phyloP scores from a whole-genome alignment of 768 basidiomycete genomes.

The Lactarius indigo region DNA sequence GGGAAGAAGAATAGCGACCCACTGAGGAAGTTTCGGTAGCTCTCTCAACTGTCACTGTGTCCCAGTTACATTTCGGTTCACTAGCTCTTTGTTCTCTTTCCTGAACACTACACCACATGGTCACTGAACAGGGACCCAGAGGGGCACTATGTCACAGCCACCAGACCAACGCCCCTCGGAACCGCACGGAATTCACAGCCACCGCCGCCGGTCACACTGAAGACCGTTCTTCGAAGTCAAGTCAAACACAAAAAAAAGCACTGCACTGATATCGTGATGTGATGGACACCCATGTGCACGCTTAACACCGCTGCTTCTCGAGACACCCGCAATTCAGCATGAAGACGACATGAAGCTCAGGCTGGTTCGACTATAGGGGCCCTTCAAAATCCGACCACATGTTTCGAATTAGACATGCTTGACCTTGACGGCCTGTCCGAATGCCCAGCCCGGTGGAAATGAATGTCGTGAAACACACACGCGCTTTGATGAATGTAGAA shows the following conservation, averaged over 20 bases:
- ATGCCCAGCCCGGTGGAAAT: too few relatives aligned
- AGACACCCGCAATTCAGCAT: too few relatives aligned
- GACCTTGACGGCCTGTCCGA: too few relatives aligned
- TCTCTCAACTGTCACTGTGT: not conserved
- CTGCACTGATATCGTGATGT: not conserved
- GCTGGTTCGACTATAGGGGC: too few relatives aligned
- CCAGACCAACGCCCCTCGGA: not conserved
- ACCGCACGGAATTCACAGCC: not conserved
- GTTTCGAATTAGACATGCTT: too few relatives aligned
- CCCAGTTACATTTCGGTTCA: not conserved
- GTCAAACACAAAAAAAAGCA: too few relatives aligned
- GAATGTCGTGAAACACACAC: too few relatives aligned
- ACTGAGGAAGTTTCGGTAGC: conserved; percentile 60
- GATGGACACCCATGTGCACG: not conserved
- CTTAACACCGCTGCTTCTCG: not conserved
- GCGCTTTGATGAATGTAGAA: too few relatives aligned
- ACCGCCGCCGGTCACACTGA: not conserved
- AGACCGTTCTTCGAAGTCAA: not conserved
- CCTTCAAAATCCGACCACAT: too few relatives aligned
- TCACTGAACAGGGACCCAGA: not conserved
- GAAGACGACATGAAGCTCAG: too few relatives aligned
- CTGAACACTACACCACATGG: not conserved
- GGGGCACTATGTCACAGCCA: not conserved
- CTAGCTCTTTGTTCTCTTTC: not conserved
- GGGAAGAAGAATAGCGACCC: conserved; percentile 71